Evolutionary conservation across 495 filamentous ascomycete genomes (phyloP).

Genomic region (Talaromyces ruber): DNA sequence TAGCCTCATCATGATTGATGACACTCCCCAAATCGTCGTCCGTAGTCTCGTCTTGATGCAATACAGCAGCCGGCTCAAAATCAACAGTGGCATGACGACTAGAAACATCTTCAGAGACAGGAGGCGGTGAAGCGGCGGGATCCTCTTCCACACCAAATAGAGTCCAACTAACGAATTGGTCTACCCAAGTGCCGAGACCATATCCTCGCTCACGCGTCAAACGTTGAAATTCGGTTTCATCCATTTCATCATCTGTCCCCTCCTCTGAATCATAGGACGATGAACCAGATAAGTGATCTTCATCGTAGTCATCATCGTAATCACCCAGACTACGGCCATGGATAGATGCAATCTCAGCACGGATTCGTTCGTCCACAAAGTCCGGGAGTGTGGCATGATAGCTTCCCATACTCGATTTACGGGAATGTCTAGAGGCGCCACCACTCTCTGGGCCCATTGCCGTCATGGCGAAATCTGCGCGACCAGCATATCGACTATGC

Average conservation of each 20-base stretch:
- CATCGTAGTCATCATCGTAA: constrained; percentile 4
- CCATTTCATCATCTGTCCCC: constrained; percentile 31
- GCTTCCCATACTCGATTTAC: constrained; percentile 8
- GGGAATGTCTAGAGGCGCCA: not conserved
- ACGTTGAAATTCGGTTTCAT: constrained; percentile 35
- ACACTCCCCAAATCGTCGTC: constrained; percentile 39
- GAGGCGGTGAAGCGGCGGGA: not conserved
- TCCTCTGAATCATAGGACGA: constrained; percentile 7
- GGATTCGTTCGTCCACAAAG: constrained; percentile 36
- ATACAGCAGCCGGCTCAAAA: not conserved
- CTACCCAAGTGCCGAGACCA: constrained; percentile 69
- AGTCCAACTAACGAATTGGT: constrained; percentile 64
- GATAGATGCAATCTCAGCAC: constrained; percentile 32
- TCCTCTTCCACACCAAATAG: constrained; percentile 65
- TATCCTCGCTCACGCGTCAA: constrained; percentile 48
- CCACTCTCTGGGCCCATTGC: constrained; percentile 8
- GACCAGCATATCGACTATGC: constrained; percentile 24
- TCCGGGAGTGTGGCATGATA: constrained; percentile 22
- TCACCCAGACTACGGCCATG: constrained; percentile 12
- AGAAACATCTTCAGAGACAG: not conserved
- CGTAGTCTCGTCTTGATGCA: constrained; percentile 23
- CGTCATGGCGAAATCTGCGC: constrained; percentile 32
- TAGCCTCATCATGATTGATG: constrained; percentile 23
- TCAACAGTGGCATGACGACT: not conserved
- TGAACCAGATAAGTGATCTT: constrained; percentile 2